phyloP scores from a whole-genome alignment of 805 yeast genomes.

The Pichia pseudocactophila region DNA sequence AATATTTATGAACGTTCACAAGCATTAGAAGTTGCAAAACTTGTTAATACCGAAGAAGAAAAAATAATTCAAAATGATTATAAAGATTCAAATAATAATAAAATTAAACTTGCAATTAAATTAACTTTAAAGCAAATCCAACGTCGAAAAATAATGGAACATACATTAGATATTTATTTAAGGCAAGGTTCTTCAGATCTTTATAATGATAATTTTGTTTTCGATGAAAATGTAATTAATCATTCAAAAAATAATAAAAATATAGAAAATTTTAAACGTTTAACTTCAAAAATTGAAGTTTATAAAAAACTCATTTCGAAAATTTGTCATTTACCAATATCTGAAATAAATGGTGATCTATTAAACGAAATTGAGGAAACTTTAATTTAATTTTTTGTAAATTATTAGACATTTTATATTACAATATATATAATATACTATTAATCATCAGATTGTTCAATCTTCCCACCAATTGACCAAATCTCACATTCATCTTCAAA shows the following conservation, averaged over 20 bases:
- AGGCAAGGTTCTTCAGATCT: slow-evolving; percentile 1
- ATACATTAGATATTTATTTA: slow-evolving; percentile 1
- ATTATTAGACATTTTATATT: too few relatives aligned
- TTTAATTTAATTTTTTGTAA: slow-evolving; percentile 7
- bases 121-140: slow-evolving; percentile 33
- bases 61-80: not conserved
- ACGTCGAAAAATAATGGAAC: slow-evolving; percentile 23
- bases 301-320: slow-evolving; percentile 67
- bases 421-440: not conserved
- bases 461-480: slow-evolving; percentile 72
- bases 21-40: slow-evolving; percentile 48
- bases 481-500: slow-evolving; percentile 81
- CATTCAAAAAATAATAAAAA: not conserved
- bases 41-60: slow-evolving; percentile 46
- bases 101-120: slow-evolving; percentile 27
- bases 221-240: slow-evolving; percentile 10
- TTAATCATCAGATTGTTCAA: slow-evolving; percentile 3
- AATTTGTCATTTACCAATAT: slow-evolving; percentile 68
- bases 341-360: slow-evolving; percentile 68
- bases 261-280: slow-evolving; percentile 6
- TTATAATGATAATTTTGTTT: slow-evolving; percentile 8
- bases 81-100: slow-evolving; percentile 4
- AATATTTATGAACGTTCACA: slow-evolving; percentile 49
- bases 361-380: slow-evolving; percentile 63
- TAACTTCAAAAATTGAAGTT: slow-evolving; percentile 36